phyloP scores from a whole-genome alignment of 2,329 filamentous ascomycete species.

The Juglanconis sp. region DNA sequence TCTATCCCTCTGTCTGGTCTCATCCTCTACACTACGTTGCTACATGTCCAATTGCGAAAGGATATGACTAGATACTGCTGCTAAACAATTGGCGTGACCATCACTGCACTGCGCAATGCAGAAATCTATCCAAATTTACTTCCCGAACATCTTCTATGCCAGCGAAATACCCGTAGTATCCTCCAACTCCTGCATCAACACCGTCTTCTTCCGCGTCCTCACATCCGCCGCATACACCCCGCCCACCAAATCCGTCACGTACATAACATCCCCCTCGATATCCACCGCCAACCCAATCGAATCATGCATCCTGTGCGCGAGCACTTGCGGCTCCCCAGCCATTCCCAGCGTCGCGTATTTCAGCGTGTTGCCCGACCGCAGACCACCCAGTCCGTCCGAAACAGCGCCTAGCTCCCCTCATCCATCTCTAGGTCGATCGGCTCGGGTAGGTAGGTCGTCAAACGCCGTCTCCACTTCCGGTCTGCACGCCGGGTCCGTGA shows the following conservation, averaged over 20 bases:
- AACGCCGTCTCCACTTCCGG: conserved; percentile 42
- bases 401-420: conserved; percentile 40
- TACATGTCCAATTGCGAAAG: no score
- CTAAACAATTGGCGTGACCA: no score
- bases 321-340: conserved; percentile 6
- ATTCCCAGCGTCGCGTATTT: conserved; percentile 33
- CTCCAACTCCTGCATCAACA: conserved; percentile 1
- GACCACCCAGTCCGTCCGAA: conserved; percentile 60
- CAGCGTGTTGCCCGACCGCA: conserved; percentile 51
- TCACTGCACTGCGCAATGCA: no score
- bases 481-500: conserved; percentile 24
- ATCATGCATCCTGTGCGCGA: conserved; percentile 9
- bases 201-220: conserved; percentile 13
- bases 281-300: conserved; percentile 12
- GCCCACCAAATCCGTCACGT: conserved; percentile 12
- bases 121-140: no score
- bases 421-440: conserved; percentile 58
- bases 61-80: no score
- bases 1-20: no score
- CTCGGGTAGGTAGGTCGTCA: conserved; percentile 42
- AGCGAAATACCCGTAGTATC: conserved; percentile 9
- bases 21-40: no score
- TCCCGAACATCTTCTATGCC: background rate
- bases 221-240: conserved; percentile 11
- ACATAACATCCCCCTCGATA: conserved; percentile 1